A percentile compares a stretch with the other conserved stretches of the same genome.
Conservation (phyloP, 2,329 filamentous ascomycete species). For the Tricladium varicosporioides region DNA sequence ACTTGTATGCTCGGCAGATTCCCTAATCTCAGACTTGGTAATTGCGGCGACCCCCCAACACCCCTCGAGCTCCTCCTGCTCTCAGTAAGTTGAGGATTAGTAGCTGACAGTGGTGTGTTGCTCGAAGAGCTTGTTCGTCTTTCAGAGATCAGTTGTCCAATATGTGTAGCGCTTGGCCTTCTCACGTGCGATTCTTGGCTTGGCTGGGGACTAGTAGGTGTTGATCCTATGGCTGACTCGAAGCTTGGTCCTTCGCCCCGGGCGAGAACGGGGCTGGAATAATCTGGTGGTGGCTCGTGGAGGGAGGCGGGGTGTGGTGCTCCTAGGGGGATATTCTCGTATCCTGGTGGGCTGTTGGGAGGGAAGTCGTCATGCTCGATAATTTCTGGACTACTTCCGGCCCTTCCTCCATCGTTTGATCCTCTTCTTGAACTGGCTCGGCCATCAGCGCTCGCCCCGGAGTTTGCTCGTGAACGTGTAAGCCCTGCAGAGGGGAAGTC, state of each 20-base stretch:
- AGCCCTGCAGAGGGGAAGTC: slow-evolving; percentile 41
- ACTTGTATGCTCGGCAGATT: slow-evolving; percentile 57
- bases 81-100: background rate
- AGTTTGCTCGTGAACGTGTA: slow-evolving; percentile 41
- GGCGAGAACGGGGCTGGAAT: slow-evolving; percentile 25
- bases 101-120: background rate
- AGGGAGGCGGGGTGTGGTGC: slow-evolving; percentile 18
- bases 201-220: slow-evolving; percentile 1
- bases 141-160: slow-evolving; percentile 16
- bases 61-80: slow-evolving; percentile 28
- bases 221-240: background rate
- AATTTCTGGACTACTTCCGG: slow-evolving; percentile 33
- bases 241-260: slow-evolving; percentile 17
- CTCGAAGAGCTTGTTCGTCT: slow-evolving; percentile 16
- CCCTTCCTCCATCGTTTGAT: slow-evolving; percentile 19
- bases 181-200: slow-evolving; percentile 10
- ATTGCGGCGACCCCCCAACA: slow-evolving; percentile 43
- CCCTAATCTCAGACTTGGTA: slow-evolving; percentile 51
- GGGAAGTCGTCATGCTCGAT: slow-evolving; percentile 31
- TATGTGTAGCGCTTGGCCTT: slow-evolving; percentile 22
- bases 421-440: slow-evolving; percentile 25
- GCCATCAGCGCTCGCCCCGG: slow-evolving; percentile 39
- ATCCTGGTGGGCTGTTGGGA: slow-evolving; percentile 31
- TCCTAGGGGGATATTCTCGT: slow-evolving; percentile 32
- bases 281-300: slow-evolving; percentile 30